These are phyloP conservation scores for Wickerhamomyces sp. DNA, from an alignment of 1,139 yeast species.

Conservation along the genomic window DNA sequence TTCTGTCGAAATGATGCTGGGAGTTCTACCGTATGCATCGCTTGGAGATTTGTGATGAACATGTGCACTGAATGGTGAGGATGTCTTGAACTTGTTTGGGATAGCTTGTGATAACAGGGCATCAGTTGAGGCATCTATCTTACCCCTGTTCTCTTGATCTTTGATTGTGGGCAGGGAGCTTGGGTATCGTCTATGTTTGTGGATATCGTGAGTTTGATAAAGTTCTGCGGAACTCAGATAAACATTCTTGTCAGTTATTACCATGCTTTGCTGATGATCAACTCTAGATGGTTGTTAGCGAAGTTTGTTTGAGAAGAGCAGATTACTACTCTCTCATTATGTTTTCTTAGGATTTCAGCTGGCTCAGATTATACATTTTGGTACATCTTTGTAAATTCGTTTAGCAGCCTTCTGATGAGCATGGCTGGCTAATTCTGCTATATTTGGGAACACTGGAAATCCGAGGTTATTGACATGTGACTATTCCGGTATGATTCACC, in stretches of 20 bases:
- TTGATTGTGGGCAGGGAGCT: conserved; percentile 6
- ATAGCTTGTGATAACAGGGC: neutral
- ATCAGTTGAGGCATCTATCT: neutral
- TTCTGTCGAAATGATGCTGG: conserved; percentile 18
- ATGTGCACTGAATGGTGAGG: neutral
- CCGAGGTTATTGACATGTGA: too few relatives aligned
- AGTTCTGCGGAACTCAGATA: neutral
- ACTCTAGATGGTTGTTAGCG: too few relatives aligned
- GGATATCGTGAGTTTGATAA: neutral
- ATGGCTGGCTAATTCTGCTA: too few relatives aligned
- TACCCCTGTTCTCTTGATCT: conserved; percentile 7
- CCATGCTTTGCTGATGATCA: neutral
- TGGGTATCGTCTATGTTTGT: conserved; percentile 3
- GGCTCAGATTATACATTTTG: too few relatives aligned
- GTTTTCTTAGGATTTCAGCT: too few relatives aligned
- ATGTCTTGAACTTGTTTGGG: neutral
- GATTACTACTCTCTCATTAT: too few relatives aligned
- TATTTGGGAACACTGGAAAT: too few relatives aligned
- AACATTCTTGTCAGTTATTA: neutral
- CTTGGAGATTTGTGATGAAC: conserved; percentile 2
- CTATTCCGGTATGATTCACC: neutral
- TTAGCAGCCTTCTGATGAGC: too few relatives aligned
- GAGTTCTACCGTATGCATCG: conserved; percentile 12
- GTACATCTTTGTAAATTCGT: too few relatives aligned
- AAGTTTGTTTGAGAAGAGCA: too few relatives aligned